These are phyloP conservation scores for Vitis labrusca DNA, from an alignment of 164 flowering plant genomes.

Conservation along the genomic window DNA sequence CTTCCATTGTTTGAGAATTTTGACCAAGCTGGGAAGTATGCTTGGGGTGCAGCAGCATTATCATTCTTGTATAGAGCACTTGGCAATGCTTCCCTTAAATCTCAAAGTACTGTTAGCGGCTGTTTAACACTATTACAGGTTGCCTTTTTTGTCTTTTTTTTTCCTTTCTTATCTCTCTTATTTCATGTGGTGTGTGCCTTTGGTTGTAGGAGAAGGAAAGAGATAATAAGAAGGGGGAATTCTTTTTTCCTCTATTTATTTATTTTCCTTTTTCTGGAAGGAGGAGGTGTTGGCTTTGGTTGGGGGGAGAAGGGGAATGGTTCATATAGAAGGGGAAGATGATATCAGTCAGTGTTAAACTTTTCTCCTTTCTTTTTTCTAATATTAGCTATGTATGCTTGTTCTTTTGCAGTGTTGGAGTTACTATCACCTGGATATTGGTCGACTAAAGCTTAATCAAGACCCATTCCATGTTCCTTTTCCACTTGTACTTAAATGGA, in stretches of 20 bases:
- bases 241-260: not conserved
- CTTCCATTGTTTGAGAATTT: constrained; percentile 71
- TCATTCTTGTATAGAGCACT: constrained; percentile 77
- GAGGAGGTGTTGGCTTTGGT: no score
- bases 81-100: constrained; percentile 66
- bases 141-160: not conserved
- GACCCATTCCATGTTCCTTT: constrained; percentile 58
- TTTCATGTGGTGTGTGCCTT: not conserved
- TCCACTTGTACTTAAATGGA: constrained; percentile 78
- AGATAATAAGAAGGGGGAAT: not conserved
- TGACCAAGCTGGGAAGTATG: constrained; percentile 57
- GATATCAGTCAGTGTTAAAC: not conserved
- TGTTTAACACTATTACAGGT: constrained; percentile 76
- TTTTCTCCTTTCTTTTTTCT: not conserved
- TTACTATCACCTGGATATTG: constrained; percentile 65
- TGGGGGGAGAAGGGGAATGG: no score
- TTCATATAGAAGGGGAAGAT: not conserved
- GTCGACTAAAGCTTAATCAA: constrained; percentile 63
- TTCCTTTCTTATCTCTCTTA: not conserved
- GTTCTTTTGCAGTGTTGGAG: constrained; percentile 65
- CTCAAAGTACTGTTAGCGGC: constrained; percentile 76
- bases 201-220: not conserved
- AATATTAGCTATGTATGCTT: not conserved
- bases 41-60: constrained; percentile 82
- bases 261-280: no score